Percentiles rank a stretch among this genome's conserved stretches.
Evolutionary conservation across 169 alveolate genomes (phyloP).

Genomic region (Plasmodium cynomolgi): DNA sequence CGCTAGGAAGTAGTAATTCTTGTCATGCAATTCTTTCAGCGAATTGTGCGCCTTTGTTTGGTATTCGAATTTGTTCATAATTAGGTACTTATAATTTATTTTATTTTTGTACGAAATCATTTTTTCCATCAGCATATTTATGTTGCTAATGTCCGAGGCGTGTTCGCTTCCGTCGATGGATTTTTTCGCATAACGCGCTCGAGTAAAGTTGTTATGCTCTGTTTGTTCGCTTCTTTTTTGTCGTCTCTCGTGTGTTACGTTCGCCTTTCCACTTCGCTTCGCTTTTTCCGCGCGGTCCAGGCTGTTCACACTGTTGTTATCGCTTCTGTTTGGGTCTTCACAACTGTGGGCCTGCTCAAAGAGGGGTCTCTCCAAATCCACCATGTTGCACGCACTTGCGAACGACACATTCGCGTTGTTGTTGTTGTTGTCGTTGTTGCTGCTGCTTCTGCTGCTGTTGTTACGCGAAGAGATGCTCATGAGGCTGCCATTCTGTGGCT

Average conservation of each 20-base stretch:
- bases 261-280: neutral
- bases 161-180: neutral
- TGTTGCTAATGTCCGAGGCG: neutral
- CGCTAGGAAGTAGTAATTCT: slow-evolving; percentile 43
- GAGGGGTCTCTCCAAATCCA: neutral
- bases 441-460: neutral
- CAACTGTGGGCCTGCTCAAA: neutral
- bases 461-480: neutral
- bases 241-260: neutral
- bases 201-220: neutral
- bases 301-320: neutral
- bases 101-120: slow-evolving; percentile 23
- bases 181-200: neutral
- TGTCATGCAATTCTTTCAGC: slow-evolving; percentile 53
- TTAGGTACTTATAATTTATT: slow-evolving; percentile 45
- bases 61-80: slow-evolving; percentile 52
- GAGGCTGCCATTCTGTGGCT: neutral
- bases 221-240: neutral
- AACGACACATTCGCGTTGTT: neutral
- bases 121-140: slow-evolving; percentile 7
- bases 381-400: neutral
- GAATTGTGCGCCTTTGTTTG: neutral
- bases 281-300: neutral
- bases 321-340: neutral
- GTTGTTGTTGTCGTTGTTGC: neutral